phyloP scores from a whole-genome alignment of 495 filamentous ascomycete species.

The Staphylotrichum longicolle region DNA sequence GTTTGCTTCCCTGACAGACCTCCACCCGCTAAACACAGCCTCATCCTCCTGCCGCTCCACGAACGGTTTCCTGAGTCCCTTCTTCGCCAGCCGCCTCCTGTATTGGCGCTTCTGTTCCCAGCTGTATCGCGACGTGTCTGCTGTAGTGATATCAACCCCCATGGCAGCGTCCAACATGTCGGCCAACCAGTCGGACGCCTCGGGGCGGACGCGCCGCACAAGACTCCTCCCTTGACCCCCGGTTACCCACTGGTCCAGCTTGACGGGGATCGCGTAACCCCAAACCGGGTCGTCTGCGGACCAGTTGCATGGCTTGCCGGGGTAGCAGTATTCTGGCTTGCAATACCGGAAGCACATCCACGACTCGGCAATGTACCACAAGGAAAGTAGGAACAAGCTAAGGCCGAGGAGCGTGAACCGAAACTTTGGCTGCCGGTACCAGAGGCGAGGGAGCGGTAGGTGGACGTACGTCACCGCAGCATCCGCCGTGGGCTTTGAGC shows the following conservation, averaged over 20 bases:
- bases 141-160: slow-evolving; percentile 39
- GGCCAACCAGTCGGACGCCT: slow-evolving; percentile 41
- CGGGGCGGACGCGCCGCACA: slow-evolving; percentile 31
- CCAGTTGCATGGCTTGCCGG: slow-evolving; percentile 47
- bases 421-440: slow-evolving; percentile 44
- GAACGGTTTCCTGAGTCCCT: slow-evolving; percentile 35
- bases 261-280: slow-evolving; percentile 53
- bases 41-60: slow-evolving; percentile 35
- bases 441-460: slow-evolving; percentile 60
- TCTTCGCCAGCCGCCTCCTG: slow-evolving; percentile 42
- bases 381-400: slow-evolving; percentile 43
- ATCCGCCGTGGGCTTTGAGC: neutral
- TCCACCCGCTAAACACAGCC: slow-evolving; percentile 36
- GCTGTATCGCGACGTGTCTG: slow-evolving; percentile 32
- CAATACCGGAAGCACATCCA: slow-evolving; percentile 62
- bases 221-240: slow-evolving; percentile 42
- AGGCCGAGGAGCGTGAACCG: slow-evolving; percentile 60
- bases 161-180: slow-evolving; percentile 43
- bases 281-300: slow-evolving; percentile 51
- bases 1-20: slow-evolving; percentile 32
- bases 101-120: slow-evolving; percentile 38
- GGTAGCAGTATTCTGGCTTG: slow-evolving; percentile 51
- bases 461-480: slow-evolving; percentile 34
- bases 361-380: slow-evolving; percentile 61
- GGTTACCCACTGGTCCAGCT: slow-evolving; percentile 54